phyloP scores from a whole-genome alignment of 139 green algal genomes.

The Chlorella sorokiniana region DNA sequence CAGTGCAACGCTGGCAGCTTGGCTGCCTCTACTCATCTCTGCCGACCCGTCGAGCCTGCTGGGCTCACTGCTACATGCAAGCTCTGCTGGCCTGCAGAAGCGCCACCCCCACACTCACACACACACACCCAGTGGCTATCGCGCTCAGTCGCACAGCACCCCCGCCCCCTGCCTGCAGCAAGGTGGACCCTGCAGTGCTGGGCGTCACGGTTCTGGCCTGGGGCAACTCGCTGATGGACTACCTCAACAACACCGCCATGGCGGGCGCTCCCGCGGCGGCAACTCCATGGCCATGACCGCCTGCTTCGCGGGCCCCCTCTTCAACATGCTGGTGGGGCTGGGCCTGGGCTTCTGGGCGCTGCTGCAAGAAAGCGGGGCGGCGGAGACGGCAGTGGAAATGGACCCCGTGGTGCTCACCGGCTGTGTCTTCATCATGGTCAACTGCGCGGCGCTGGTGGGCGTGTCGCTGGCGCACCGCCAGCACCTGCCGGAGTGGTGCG shows the following conservation, averaged over 20 bases:
- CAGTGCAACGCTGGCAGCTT: too few relatives aligned
- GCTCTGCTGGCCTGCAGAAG: too few relatives aligned
- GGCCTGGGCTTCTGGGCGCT: constrained; percentile 36
- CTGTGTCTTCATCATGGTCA: constrained; percentile 60
- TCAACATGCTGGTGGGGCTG: constrained; percentile 87
- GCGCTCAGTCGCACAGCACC: background rate
- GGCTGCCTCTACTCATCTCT: too few relatives aligned
- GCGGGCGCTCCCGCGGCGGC: constrained; percentile 52
- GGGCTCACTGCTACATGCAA: too few relatives aligned
- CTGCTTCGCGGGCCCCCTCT: constrained; percentile 90
- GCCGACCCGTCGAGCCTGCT: too few relatives aligned
- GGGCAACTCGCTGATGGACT: constrained; percentile 89
- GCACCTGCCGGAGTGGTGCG: constrained; percentile 65
- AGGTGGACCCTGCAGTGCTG: constrained; percentile 62
- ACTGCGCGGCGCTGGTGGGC: constrained; percentile 59
- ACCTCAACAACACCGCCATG: constrained; percentile 82
- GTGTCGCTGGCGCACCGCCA: constrained; percentile 53
- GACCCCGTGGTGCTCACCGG: constrained; percentile 65
- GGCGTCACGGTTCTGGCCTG: constrained; percentile 89
- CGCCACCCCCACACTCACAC: background rate
- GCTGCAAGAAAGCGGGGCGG: constrained; percentile 5
- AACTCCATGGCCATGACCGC: constrained; percentile 87
- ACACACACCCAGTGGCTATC: background rate
- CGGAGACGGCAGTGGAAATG: constrained; percentile 45
- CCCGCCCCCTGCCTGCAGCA: background rate